Evolutionary conservation across 1,139 yeast species (phyloP).

Genomic region (Candida dubliniensis): DNA sequence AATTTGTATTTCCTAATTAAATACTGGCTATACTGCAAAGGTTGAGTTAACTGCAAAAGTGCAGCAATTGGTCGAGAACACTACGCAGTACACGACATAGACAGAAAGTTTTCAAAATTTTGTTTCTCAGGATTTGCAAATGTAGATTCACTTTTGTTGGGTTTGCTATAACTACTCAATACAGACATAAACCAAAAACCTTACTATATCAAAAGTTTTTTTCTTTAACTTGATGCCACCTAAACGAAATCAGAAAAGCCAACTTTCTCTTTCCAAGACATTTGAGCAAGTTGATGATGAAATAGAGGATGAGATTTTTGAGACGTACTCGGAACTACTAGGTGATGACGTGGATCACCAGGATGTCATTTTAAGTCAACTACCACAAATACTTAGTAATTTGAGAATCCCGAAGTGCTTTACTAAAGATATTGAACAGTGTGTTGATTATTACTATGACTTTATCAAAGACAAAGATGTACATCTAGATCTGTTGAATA

Average conservation of each 20-base stretch:
- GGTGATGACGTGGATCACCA: constrained; percentile 18
- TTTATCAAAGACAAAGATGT: constrained; percentile 17
- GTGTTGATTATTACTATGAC: constrained; percentile 39
- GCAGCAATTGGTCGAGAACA: too few relatives aligned
- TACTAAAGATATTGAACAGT: constrained; percentile 30
- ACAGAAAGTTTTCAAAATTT: too few relatives aligned
- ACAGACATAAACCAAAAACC: too few relatives aligned
- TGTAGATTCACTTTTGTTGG: too few relatives aligned
- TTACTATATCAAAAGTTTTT: background rate
- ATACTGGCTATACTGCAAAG: too few relatives aligned
- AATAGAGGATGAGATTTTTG: constrained; percentile 35
- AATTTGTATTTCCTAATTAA: too few relatives aligned
- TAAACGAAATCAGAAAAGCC: constrained; percentile 6
- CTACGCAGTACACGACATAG: too few relatives aligned
- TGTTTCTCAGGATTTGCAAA: too few relatives aligned
- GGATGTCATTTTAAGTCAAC: constrained; percentile 31
- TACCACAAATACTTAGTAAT: constrained; percentile 25
- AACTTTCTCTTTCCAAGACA: constrained; percentile 7
- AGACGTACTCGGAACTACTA: constrained; percentile 21
- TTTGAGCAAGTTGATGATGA: constrained; percentile 15
- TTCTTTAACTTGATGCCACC: constrained; percentile 8
- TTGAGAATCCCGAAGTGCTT: constrained; percentile 36
- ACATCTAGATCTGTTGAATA: constrained; percentile 8
- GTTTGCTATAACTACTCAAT: too few relatives aligned
- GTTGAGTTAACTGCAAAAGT: too few relatives aligned